Conservation (phyloP, 139 green algal species). For the Picochlorum sp. region DNA sequence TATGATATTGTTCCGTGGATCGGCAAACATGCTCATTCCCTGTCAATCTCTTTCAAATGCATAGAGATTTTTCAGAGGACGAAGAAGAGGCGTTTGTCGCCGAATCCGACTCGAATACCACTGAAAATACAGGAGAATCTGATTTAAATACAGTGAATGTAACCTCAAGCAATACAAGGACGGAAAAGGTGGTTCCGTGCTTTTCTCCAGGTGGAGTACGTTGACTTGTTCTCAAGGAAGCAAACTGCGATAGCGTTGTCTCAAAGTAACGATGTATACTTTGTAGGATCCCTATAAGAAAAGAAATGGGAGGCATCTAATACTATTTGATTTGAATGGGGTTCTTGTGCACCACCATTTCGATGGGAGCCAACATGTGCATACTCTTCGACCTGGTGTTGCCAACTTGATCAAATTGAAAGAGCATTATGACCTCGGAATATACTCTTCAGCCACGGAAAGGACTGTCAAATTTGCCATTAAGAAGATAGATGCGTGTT, state of each 20-base stretch:
- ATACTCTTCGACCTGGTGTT: slow-evolving; percentile 23
- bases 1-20: too few relatives aligned
- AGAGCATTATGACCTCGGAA: slow-evolving; percentile 26
- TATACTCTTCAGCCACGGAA: slow-evolving; percentile 27
- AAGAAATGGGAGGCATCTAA: slow-evolving; percentile 6
- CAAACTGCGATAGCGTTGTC: too few relatives aligned
- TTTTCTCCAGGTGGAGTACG: not conserved
- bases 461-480: slow-evolving; percentile 21
- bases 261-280: too few relatives aligned
- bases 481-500: slow-evolving; percentile 11
- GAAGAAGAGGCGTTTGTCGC: slow-evolving; percentile 9
- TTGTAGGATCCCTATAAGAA: too few relatives aligned
- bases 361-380: slow-evolving; percentile 9
- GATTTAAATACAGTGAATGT: not conserved
- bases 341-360: slow-evolving; percentile 32
- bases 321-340: slow-evolving; percentile 41
- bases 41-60: not conserved
- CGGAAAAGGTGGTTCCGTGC: not conserved
- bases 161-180: not conserved
- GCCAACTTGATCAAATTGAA: slow-evolving; percentile 26
- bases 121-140: not conserved
- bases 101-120: not conserved
- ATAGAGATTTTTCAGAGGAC: slow-evolving; percentile 11
- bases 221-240: not conserved
- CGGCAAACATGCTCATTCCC: too few relatives aligned